Conservation (phyloP, 2,329 filamentous ascomycete species). For the Cercospora sesami region DNA sequence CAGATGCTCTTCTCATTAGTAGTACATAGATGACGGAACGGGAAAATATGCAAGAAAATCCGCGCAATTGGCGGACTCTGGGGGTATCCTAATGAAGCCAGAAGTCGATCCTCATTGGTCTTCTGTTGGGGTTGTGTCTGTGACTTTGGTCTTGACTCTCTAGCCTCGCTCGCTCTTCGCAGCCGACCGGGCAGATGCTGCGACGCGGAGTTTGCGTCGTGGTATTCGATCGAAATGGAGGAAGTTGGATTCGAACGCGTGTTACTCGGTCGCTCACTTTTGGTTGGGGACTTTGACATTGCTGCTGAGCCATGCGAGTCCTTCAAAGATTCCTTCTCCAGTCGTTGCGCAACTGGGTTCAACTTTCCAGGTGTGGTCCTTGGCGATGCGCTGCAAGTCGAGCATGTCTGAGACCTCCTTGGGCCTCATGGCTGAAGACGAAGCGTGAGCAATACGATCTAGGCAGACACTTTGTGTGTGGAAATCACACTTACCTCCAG, state of each 20-base stretch:
- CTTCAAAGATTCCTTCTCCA: conserved; percentile 56
- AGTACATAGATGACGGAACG: not conserved
- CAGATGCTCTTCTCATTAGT: conserved; percentile 3
- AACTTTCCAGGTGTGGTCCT: conserved; percentile 56
- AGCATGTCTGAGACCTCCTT: conserved; percentile 53
- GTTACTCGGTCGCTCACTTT: conserved; percentile 21
- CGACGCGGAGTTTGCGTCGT: not conserved
- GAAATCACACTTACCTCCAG: conserved; percentile 63
- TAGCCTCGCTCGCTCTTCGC: not conserved
- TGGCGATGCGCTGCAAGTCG: conserved; percentile 52
- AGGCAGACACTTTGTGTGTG: not conserved
- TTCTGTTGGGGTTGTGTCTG: not conserved
- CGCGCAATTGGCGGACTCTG: not conserved
- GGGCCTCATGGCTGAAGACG: conserved; percentile 48
- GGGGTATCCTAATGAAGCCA: conserved; percentile 18
- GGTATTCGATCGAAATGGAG: not conserved
- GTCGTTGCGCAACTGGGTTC: conserved; percentile 56
- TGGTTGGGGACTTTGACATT: conserved; percentile 48
- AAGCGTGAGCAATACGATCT: not conserved
- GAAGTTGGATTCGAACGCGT: not conserved
- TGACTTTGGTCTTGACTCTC: not conserved
- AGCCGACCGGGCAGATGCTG: not conserved
- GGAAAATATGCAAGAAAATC: conserved; percentile 10
- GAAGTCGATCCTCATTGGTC: conserved; percentile 11
- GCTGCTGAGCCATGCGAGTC: conserved; percentile 53